Evolutionary conservation across 2,329 filamentous ascomycete species (phyloP).

Genomic region (Akanthomyces muscarius): DNA sequence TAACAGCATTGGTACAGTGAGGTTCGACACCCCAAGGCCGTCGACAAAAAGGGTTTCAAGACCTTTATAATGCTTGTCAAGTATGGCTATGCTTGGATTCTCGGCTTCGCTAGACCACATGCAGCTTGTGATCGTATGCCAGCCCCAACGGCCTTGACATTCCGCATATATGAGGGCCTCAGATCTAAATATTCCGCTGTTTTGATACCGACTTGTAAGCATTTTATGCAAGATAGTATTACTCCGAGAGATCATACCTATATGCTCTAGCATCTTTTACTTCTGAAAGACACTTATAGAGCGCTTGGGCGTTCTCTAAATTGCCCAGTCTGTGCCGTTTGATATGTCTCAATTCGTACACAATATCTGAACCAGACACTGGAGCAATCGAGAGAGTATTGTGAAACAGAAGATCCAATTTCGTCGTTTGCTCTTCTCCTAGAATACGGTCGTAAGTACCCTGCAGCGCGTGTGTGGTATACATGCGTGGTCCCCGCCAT

Average conservation of each 20-base stretch:
- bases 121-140: constrained; percentile 30
- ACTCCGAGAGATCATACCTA: neutral
- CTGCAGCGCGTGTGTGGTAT: neutral
- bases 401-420: neutral
- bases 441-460: neutral
- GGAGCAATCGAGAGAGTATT: neutral
- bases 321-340: neutral
- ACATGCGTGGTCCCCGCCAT: neutral
- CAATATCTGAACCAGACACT: neutral
- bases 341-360: neutral
- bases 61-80: constrained; percentile 28
- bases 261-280: neutral
- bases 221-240: constrained; percentile 4
- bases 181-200: neutral
- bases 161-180: constrained; percentile 18
- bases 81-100: constrained; percentile 25
- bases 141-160: constrained; percentile 18
- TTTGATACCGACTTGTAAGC: no score
- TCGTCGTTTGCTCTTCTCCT: neutral
- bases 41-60: constrained; percentile 30
- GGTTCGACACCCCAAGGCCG: constrained; percentile 21
- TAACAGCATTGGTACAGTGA: no score
- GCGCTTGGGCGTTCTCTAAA: no score
- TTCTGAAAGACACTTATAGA: no score
- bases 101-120: constrained; percentile 32